Base-by-base conservation (phyloP, 2,329 filamentous ascomycete species). In the Sporothrix humicola region DNA sequence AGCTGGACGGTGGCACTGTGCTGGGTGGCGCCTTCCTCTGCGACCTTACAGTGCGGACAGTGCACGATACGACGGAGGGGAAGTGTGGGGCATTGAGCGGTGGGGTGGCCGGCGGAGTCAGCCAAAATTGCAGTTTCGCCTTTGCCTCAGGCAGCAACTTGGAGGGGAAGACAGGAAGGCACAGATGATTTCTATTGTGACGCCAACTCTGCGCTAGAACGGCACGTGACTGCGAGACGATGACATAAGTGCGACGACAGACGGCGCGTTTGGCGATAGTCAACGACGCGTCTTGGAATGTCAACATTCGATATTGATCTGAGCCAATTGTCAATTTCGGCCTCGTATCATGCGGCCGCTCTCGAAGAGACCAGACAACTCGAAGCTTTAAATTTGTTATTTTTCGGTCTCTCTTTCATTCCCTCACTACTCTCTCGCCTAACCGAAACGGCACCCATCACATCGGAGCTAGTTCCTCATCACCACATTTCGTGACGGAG, bases 21-120 rank as follows among this genome's bases (percentile, higher is more conserved):
- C 65, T 68, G 15, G 7, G 9, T 20, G 42, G 61, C 20, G 12
- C 3, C n/a, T 68, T 23, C 20, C 15, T 26, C 44, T 68, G 65
- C 46, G 17, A 2, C 9, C 0, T 9, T 52, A 68, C 65, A 72
- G 59, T 72, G 70, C 58, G 70, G 37, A 59, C 1, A 44, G 37
- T 46, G 42, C 17, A 12, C 48, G 17, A 15, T 15, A 44, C 7
- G n/a, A 59, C 63, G 17, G 59, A 56, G 63, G 61, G 63, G 42
- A 59, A 23, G 52, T 72, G 73, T 73, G 73, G 74, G 73, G 73
- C 71, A 59, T 8, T 13, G n/a, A 26, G 31, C 71, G 37, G 74
- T 74, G 74, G 73, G 74, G 74, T 71, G 37, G 66, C 23, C 42
- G 44, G 54, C 52, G 58, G 69, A 74, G 56, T 66, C 26, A 69